A percentile compares a stretch with the other conserved stretches of the same genome.
Evolutionary conservation across 2,329 filamentous ascomycete species (phyloP).

Genomic region (Penicillium sp.): DNA sequence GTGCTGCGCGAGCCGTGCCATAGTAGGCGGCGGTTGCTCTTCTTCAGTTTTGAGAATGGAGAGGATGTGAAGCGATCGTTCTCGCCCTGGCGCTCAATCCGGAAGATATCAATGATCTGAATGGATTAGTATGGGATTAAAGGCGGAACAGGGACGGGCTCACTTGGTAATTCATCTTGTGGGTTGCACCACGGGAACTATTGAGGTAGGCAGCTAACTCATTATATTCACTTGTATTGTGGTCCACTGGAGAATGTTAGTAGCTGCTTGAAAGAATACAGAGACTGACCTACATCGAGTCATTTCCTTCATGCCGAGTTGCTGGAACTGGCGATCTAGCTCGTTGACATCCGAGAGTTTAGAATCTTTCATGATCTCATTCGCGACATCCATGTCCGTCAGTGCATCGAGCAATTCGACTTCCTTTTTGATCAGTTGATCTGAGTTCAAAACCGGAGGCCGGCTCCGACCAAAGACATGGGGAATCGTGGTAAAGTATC

Average conservation of each 20-base stretch:
- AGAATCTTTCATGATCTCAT: constrained; percentile 71
- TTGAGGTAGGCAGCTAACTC: constrained; percentile 67
- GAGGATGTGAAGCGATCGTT: constrained; percentile 64
- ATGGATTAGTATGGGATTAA: neutral
- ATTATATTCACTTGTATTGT: constrained; percentile 60
- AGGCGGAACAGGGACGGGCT: neutral
- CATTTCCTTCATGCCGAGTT: constrained; percentile 75
- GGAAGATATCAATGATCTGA: constrained; percentile 72
- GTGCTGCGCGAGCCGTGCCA: constrained; percentile 86
- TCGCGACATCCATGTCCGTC: constrained; percentile 80
- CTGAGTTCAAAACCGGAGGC: constrained; percentile 64
- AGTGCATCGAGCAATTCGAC: constrained; percentile 77
- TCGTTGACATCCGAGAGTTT: constrained; percentile 59
- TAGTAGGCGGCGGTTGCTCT: constrained; percentile 70
- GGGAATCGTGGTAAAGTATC: constrained; percentile 79
- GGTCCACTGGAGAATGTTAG: constrained; percentile 47
- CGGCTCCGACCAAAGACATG: constrained; percentile 74
- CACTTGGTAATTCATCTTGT: constrained; percentile 49
- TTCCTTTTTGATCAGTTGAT: constrained; percentile 66
- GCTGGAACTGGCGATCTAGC: constrained; percentile 70
- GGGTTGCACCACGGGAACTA: constrained; percentile 66
- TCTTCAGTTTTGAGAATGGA: constrained; percentile 50
- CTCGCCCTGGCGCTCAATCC: constrained; percentile 75
- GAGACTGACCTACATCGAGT: constrained; percentile 49
- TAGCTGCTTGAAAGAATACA: neutral